Evolutionary conservation across 2,329 filamentous ascomycete species (phyloP), one percentile per base, ranked within the genome.

Genomic region (Pezicula neosporulosa): DNA sequence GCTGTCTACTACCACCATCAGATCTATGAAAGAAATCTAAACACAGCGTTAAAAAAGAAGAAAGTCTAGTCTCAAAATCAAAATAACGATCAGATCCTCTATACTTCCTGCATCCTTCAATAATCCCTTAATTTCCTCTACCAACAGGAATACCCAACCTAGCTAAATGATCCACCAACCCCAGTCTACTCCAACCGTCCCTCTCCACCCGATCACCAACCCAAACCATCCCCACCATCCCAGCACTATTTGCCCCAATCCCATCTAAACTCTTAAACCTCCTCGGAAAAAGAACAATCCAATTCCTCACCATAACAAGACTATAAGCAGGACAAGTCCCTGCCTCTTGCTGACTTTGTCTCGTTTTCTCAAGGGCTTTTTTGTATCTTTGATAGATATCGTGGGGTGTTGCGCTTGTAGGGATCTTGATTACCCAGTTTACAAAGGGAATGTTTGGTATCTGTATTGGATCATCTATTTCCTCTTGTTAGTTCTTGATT

Each of bases 141-240:
- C 24, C 24, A 24, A 13, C 30, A 33, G 30, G 30, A 33, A 33
- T 13, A 10, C 30, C 30, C 9, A 33, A 13, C 30, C 12, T 33
- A 2, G 30, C 12, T 5, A 33, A 33, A 33, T 10, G 30, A 2
- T 57, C 44, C 15, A 58, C 59, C 42, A 60, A 53, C 10, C 63
- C 63, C 12, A 61, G 51, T 47, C 55, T 51, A 7, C 49, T 50
- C 65, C 65, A 66, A 45, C 58, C 54, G 12, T 62, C 50, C 18
- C 62, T 50, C 46, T 65, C 64, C n/a, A 44, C 50, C 27, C 52
- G 43, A 48, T 57, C 54, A 8, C 49, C 45, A 12, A 67, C 56
- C 64, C 64, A 67, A 7, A 68, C 58, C 51, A 70, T 52, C 1
- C 69, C 69, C 13, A 69, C 51, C 68, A 71, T 71, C 12, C 60